Evolutionary conservation across 129 eudicot species (phyloP).

Genomic region (Daucus carota): DH1_v3.0 NC_030382.2:56946001-56946500

Average conservation of each 20-base stretch:
- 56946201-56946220: not conserved
- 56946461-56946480: constrained; percentile 29
- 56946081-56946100: constrained; percentile 27
- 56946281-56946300: not conserved
- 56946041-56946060: constrained; percentile 36
- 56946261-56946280: not conserved
- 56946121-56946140: constrained; percentile 22
- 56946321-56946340: not conserved
- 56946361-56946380: constrained; percentile 17
- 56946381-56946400: constrained; percentile 30
- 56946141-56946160: constrained; percentile 1
- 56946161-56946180: not conserved
- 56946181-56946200: not conserved
- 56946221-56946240: not conserved
- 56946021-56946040: constrained; percentile 12
- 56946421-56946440: constrained; percentile 42
- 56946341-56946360: not conserved
- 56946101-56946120: constrained; percentile 21
- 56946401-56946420: constrained; percentile 66
- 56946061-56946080: constrained; percentile 13
- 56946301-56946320: not conserved
- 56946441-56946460: constrained; percentile 29
- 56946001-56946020: not conserved
- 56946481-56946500: constrained; percentile 48
- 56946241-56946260: not conserved